These are phyloP conservation scores for Alternaria brassicae DNA, from an alignment of 2,329 filamentous ascomycete species.

Conservation along the genomic window DNA sequence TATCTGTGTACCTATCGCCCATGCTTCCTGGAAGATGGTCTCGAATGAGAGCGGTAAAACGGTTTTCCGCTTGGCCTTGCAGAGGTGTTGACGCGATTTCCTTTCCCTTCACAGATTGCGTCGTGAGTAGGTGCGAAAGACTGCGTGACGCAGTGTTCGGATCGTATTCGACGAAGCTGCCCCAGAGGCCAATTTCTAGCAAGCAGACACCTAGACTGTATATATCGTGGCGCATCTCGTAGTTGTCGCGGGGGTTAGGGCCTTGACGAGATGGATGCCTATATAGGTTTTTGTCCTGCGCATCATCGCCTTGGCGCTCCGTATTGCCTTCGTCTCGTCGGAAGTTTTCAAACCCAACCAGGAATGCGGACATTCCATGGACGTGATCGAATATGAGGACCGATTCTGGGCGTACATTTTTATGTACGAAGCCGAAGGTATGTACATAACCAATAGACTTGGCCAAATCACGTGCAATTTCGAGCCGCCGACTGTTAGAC, in stretches of 20 bases:
- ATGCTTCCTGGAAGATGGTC: constrained; percentile 22
- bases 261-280: constrained; percentile 60
- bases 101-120: background rate
- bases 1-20: constrained; percentile 44
- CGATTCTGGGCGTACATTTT: constrained; percentile 56
- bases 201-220: constrained; percentile 64
- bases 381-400: constrained; percentile 42
- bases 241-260: constrained; percentile 46
- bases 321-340: constrained; percentile 49
- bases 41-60: background rate
- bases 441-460: constrained; percentile 53
- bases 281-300: constrained; percentile 59
- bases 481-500: no score
- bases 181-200: constrained; percentile 61
- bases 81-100: no score
- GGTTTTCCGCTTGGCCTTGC: background rate
- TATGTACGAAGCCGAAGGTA: constrained; percentile 55
- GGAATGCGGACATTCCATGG: constrained; percentile 37
- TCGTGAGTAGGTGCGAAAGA: constrained; percentile 14
- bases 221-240: constrained; percentile 63
- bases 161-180: constrained; percentile 43
- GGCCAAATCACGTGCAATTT: no score
- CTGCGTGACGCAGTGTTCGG: background rate
- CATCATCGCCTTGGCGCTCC: constrained; percentile 44
- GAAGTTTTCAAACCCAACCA: constrained; percentile 57